Base-by-base conservation (phyloP, 1,139 yeast genomes). In the Hyphopichia khmerensis region DNA sequence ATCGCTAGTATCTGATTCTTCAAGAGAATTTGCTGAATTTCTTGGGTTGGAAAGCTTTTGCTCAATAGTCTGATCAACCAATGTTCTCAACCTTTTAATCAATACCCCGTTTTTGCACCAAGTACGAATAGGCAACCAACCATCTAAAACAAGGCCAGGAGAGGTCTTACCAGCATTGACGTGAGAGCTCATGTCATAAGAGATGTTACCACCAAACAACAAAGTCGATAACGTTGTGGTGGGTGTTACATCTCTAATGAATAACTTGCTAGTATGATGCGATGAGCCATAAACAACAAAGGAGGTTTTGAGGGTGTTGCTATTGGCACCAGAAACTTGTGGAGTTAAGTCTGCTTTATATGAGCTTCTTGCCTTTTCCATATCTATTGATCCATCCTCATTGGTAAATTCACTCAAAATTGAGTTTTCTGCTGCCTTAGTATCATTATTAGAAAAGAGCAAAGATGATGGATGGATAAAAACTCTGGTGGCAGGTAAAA, bases 61-160 rank as follows among this genome's bases (percentile, higher is more conserved):
- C 39, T 79, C 86, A 43, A 91, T 77, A 1, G 86, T 79, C 16
- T 75, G 67, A 56, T 90, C 96, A 23, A 91, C 65, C 37, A 89
- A 59, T 16, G 67, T 57, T 50, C 95, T 70, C 41, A 93, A 65
- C 44, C 85, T 79, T 47, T 87, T 87, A 33, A 90, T 76, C 41
- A 91, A 67, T 4, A 93, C 96, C 1, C 95, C 98, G 56, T 91
- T 89, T 52, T 95, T 86, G 50, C 96, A 87, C 97, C 98, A 90
- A 2, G 96, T 87, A 50, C 87, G 72, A 30, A 93, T 70, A 8
- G 96, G 90, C 27, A 87, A 64, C 96, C 96, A 87, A 39, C 77
- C 74, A 55, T 87, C 96, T 44, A 90, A 58, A 23, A 84, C 75
- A 43, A 84, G 72, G 39, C 90, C 89, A 0, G 87, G 85, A 0